Conservation (phyloP, 2,329 filamentous ascomycete species). For the Ascochyta pisi region DNA sequence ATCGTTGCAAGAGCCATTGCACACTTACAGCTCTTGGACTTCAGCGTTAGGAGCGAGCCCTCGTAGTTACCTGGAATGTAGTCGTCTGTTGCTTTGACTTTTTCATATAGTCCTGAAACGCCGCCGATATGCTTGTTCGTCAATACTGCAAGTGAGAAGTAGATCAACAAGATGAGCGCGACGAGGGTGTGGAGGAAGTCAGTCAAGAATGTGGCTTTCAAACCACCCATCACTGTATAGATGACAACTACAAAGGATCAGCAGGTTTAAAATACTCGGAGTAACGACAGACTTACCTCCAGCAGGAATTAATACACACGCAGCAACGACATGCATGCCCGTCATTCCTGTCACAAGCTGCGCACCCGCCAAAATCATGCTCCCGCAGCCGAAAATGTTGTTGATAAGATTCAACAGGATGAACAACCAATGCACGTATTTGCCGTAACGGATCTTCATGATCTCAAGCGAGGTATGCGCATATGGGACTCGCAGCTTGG, state of each 20-base stretch:
- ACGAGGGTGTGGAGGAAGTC: slow-evolving; percentile 84
- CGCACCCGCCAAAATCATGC: slow-evolving; percentile 86
- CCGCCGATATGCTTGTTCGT: slow-evolving; percentile 15
- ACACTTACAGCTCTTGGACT: slow-evolving; percentile 56
- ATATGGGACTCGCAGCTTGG: slow-evolving; percentile 33
- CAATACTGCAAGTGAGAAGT: slow-evolving; percentile 15
- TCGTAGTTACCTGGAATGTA: slow-evolving; percentile 76
- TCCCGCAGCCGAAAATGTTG: slow-evolving; percentile 76
- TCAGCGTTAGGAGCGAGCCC: slow-evolving; percentile 88
- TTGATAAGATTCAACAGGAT: slow-evolving; percentile 81
- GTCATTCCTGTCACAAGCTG: slow-evolving; percentile 69
- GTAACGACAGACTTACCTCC: slow-evolving; percentile 7
- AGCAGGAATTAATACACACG: slow-evolving; percentile 13
- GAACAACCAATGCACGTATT: slow-evolving; percentile 74
- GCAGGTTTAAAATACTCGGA: neutral
- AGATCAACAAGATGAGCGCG: slow-evolving; percentile 79
- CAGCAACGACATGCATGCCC: slow-evolving; percentile 22
- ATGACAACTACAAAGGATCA: slow-evolving; percentile 80
- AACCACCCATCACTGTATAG: slow-evolving; percentile 75
- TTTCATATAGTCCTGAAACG: slow-evolving; percentile 12
- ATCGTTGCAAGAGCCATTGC: rapidly evolving
- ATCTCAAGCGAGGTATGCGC: slow-evolving; percentile 65
- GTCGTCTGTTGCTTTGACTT: slow-evolving; percentile 62
- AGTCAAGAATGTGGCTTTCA: slow-evolving; percentile 73
- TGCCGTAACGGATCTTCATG: slow-evolving; percentile 79